Evolutionary conservation across 2,329 filamentous ascomycete species (phyloP), one percentile per base, ranked within the genome.

Genomic region (Raffaelea ambrosiae): DNA sequence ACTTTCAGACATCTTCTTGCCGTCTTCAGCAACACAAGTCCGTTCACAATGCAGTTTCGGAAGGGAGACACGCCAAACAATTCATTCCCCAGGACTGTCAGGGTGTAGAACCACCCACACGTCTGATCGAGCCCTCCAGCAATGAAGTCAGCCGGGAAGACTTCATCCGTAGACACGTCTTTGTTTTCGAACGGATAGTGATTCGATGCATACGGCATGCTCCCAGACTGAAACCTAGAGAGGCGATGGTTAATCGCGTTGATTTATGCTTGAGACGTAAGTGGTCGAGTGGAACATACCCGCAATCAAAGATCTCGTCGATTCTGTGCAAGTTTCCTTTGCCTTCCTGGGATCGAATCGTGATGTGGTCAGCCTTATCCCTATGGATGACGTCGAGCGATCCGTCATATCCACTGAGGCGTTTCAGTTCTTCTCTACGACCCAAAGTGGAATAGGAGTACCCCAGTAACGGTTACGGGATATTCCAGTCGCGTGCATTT

Each of bases 1-100:
- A 47, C 91, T 81, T 68, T 97, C 96, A 7, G 89, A 95, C 91
- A 97, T 97, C 74, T 97, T 97, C 74, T 95, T 96, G 48, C 91
- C 91, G 66, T 82, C 74, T 52, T 70, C 68, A 3, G 67, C 29
- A 82, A 66, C 58, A 85, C 64, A 18, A 81, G 49, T 14, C 63
- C 69, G 52, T 80, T 78, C n/a, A 80, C 65, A 36, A 79, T 79
- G 36, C 80, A 69, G 58, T 79, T 96, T 68, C 93, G 83, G 74
- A 95, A 96, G 0, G 91, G 74, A 19, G 74, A 73, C 53, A 72
- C 66, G 56, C 76, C 72, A 51, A 68, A 76, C 31, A 79, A 56
- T 62, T 95, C 87, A 7, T 86, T 93, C 29, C 90, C 90, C 43
- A 97, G 72, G 9, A 96, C 88, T 19, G 88, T 80, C 52, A 96